phyloP scores from a whole-genome alignment of 2,329 filamentous ascomycete genomes.

The Westerdykella aurantiaca region DNA sequence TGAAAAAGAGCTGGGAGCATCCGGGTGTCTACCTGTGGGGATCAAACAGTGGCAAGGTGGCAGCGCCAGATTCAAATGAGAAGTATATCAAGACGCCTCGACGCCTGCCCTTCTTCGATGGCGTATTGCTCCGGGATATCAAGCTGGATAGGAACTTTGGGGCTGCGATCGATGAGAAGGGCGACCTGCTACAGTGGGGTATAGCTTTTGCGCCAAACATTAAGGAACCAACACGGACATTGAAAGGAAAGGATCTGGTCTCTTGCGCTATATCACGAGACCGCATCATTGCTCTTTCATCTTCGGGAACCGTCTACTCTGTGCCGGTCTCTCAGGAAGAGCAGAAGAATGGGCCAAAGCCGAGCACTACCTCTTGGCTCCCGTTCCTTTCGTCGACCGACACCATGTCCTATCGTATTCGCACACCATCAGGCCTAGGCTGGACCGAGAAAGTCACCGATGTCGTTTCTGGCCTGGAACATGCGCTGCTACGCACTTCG shows the following conservation, averaged over 20 bases:
- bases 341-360: constrained; percentile 60
- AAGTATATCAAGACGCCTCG: constrained; percentile 71
- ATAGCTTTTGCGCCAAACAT: constrained; percentile 62
- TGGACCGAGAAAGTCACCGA: constrained; percentile 69
- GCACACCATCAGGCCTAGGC: constrained; percentile 59
- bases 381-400: constrained; percentile 62
- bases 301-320: constrained; percentile 74
- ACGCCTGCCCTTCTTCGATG: constrained; percentile 76
- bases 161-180: constrained; percentile 79
- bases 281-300: constrained; percentile 72
- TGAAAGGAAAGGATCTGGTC: constrained; percentile 73
- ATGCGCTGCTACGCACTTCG: constrained; percentile 78
- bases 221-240: constrained; percentile 60
- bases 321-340: constrained; percentile 70
- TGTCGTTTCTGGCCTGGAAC: constrained; percentile 74
- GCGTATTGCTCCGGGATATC: constrained; percentile 75
- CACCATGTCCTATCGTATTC: constrained; percentile 64
- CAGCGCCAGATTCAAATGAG: constrained; percentile 75
- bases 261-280: constrained; percentile 75
- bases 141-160: constrained; percentile 79
- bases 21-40: constrained; percentile 95
- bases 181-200: constrained; percentile 91
- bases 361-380: constrained; percentile 62
- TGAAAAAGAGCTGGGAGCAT: constrained; percentile 72
- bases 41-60: constrained; percentile 77